Percentiles rank a stretch among this genome's conserved stretches.
Evolutionary conservation across 805 yeast genomes (phyloP).

Genomic region (Candida sanyiensis): DNA sequence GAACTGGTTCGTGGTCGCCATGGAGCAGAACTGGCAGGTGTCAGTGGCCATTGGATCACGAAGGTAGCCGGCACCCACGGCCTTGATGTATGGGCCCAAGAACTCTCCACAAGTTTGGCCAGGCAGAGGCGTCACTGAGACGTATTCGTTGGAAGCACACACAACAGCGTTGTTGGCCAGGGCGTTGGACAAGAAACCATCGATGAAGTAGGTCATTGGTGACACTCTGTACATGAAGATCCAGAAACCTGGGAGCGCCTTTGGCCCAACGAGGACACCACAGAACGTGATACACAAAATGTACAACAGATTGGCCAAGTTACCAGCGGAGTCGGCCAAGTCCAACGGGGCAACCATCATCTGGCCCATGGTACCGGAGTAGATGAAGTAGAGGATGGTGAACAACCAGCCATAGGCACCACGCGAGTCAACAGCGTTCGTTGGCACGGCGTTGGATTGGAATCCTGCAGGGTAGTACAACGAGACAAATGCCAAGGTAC

Average conservation of each 20-base stretch:
- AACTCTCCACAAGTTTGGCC: conserved; percentile 55
- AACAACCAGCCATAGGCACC: conserved; percentile 40
- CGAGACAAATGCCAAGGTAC: conserved; percentile 55
- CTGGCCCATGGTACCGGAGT: conserved; percentile 51
- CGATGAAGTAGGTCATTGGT: conserved; percentile 61
- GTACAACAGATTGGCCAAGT: conserved; percentile 48
- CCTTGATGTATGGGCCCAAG: conserved; percentile 33
- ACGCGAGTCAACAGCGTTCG: conserved; percentile 38
- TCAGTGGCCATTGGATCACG: conserved; percentile 31
- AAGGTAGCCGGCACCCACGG: conserved; percentile 24
- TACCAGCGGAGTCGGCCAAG: conserved; percentile 56
- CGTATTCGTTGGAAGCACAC: conserved; percentile 45
- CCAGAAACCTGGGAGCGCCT: conserved; percentile 64
- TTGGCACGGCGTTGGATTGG: conserved; percentile 43
- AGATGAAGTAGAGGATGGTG: conserved; percentile 49
- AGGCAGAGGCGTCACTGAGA: conserved; percentile 43
- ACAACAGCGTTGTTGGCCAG: conserved; percentile 42
- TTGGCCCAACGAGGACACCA: conserved; percentile 62
- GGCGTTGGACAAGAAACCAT: conserved; percentile 50
- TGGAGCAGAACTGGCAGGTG: conserved; percentile 54
- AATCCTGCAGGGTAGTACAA: conserved; percentile 74
- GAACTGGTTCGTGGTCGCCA: conserved; percentile 52
- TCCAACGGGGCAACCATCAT: conserved; percentile 53
- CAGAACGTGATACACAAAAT: conserved; percentile 63
- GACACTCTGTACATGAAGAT: conserved; percentile 67